Percentiles rank a stretch among this genome's conserved stretches.
Evolutionary conservation across 1,284 basidiomycete genomes (phyloP).

Genomic region (Grifola frondosa): DNA sequence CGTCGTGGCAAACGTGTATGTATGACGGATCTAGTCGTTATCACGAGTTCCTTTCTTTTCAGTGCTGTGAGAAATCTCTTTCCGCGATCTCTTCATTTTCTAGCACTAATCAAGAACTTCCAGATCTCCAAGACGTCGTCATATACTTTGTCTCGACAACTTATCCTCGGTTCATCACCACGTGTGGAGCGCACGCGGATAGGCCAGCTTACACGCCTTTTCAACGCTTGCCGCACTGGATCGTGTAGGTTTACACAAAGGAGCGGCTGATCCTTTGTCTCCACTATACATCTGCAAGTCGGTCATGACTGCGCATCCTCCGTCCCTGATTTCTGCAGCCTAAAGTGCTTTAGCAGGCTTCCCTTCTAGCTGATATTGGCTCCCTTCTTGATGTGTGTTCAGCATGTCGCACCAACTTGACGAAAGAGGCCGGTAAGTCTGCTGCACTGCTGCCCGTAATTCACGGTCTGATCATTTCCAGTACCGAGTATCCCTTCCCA

Average conservation of each 20-base stretch:
- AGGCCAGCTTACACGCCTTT: slow-evolving; percentile 21
- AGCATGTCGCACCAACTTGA: slow-evolving; percentile 14
- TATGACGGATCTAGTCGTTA: too few species aligned
- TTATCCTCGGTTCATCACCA: slow-evolving; percentile 21
- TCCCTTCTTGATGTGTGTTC: slow-evolving; percentile 4
- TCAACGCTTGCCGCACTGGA: slow-evolving; percentile 21
- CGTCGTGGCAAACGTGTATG: too few species aligned
- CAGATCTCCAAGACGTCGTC: too few species aligned
- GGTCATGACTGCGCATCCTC: slow-evolving; percentile 17
- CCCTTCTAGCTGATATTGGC: slow-evolving; percentile 14
- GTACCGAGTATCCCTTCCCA: slow-evolving; percentile 24
- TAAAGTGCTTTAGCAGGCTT: slow-evolving; percentile 8
- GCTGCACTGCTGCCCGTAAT: background rate
- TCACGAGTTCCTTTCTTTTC: too few species aligned
- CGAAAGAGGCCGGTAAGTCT: slow-evolving; percentile 14
- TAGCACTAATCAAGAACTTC: too few species aligned
- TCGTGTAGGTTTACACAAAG: slow-evolving; percentile 19
- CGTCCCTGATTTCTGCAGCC: slow-evolving; percentile 13
- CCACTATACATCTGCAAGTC: slow-evolving; percentile 16
- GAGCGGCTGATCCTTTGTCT: slow-evolving; percentile 17
- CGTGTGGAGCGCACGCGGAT: slow-evolving; percentile 22
- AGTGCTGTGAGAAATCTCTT: too few species aligned
- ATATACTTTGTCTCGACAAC: too few species aligned
- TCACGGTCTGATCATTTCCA: slow-evolving; percentile 6
- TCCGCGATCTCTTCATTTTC: too few species aligned